Evolutionary conservation across 192 early-diverging fungal genomes (phyloP).

Genomic region (Coemansia guatemalensis): DNA sequence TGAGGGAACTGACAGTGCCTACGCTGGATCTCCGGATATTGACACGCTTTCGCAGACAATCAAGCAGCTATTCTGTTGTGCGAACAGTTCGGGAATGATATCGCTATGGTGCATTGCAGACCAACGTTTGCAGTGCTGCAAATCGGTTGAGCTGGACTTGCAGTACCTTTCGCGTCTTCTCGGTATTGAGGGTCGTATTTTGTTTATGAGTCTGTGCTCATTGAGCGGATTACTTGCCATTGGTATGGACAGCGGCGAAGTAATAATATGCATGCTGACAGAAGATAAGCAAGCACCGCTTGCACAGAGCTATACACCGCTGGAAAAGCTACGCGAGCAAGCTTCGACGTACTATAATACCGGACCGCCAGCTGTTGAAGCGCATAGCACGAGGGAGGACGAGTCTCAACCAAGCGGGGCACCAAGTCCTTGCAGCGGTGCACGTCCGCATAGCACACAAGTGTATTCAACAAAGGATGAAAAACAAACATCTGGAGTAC

Average conservation of each 20-base stretch:
- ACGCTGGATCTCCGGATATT: neutral
- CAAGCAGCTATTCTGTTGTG: constrained; percentile 15
- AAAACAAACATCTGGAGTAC: neutral
- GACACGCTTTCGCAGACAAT: neutral
- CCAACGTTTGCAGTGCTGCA: constrained; percentile 14
- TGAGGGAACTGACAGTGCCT: neutral
- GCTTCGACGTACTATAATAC: constrained; percentile 6
- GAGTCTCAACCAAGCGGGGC: neutral
- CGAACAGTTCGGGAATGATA: constrained; percentile 9
- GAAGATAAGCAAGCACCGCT: constrained; percentile 12
- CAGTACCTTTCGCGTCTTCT: constrained; percentile 20
- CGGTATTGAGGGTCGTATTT: constrained; percentile 20
- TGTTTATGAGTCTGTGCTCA: constrained; percentile 13
- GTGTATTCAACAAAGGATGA: neutral
- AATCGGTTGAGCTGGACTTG: constrained; percentile 11
- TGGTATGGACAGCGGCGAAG: constrained; percentile 36
- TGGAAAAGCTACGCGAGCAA: constrained; percentile 14
- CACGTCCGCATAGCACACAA: neutral
- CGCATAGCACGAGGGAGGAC: neutral
- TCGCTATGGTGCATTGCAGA: constrained; percentile 32
- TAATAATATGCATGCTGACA: constrained; percentile 27
- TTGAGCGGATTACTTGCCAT: constrained; percentile 35
- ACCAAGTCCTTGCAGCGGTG: neutral
- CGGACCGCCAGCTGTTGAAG: neutral
- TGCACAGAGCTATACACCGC: constrained; percentile 12